phyloP scores from a whole-genome alignment of 768 basidiomycete genomes.

The Pluteus cervinus region DNA sequence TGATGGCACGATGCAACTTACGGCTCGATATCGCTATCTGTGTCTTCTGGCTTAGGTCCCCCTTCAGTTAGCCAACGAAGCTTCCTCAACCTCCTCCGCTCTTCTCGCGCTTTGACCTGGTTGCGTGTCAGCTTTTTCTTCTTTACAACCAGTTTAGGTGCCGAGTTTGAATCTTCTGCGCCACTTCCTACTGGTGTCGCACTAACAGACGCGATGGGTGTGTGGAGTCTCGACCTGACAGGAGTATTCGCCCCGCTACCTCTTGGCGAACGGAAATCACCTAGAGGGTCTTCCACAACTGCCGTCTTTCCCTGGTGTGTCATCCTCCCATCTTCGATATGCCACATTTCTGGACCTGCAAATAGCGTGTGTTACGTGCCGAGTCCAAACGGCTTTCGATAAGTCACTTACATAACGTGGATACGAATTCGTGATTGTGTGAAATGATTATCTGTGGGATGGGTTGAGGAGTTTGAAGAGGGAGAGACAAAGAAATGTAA shows the following conservation, averaged over 20 bases:
- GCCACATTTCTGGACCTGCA: constrained; percentile 89
- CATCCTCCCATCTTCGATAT: constrained; percentile 81
- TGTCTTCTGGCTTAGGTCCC: constrained; percentile 79
- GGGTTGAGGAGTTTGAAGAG: constrained; percentile 13
- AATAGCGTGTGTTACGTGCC: constrained; percentile 9
- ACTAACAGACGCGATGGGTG: constrained; percentile 60
- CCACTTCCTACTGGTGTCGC: constrained; percentile 79
- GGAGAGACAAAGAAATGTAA: constrained; percentile 7
- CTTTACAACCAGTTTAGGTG: constrained; percentile 36
- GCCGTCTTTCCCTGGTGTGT: constrained; percentile 85
- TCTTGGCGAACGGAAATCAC: constrained; percentile 61
- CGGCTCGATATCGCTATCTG: constrained; percentile 72
- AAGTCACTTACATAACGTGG: constrained; percentile 62
- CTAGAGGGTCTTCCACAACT: constrained; percentile 79
- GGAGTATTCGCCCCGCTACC: constrained; percentile 73
- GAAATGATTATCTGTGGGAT: constrained; percentile 81
- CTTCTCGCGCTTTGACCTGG: constrained; percentile 85
- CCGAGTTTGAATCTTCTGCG: constrained; percentile 45
- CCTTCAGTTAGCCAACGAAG: constrained; percentile 79
- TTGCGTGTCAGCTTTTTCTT: constrained; percentile 91
- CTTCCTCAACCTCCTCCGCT: constrained; percentile 75
- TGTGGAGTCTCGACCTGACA: constrained; percentile 60
- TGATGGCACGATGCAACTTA: too few species aligned
- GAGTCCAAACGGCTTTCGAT: constrained; percentile 7
- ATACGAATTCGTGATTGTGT: constrained; percentile 87